These are phyloP conservation scores for Russula ochroleuca DNA, from an alignment of 768 basidiomycete genomes.

Conservation along the genomic window DNA sequence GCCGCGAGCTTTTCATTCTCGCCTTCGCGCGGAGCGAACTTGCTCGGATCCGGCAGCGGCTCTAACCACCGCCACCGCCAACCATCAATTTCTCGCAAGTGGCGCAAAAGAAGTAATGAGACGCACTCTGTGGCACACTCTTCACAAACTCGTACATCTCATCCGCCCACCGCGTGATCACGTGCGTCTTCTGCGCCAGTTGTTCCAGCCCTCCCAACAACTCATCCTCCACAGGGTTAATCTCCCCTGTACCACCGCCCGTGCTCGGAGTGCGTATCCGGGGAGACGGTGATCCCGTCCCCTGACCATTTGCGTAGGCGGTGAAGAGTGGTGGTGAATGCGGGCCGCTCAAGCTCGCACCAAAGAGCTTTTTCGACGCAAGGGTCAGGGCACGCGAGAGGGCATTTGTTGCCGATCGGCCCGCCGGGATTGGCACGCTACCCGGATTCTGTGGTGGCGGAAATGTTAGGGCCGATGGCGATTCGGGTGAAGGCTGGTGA, in stretches of 20 bases:
- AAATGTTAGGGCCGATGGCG: slow-evolving; percentile 44
- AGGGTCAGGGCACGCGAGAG: slow-evolving; percentile 74
- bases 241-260: slow-evolving; percentile 30
- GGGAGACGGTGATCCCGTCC: slow-evolving; percentile 26
- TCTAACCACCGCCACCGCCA: slow-evolving; percentile 42
- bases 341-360: slow-evolving; percentile 43
- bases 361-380: slow-evolving; percentile 79
- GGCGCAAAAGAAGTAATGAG: not conserved
- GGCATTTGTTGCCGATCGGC: slow-evolving; percentile 65
- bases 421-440: slow-evolving; percentile 57
- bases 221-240: slow-evolving; percentile 74
- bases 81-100: slow-evolving; percentile 18
- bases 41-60: slow-evolving; percentile 73
- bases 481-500: slow-evolving; percentile 32
- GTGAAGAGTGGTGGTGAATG: slow-evolving; percentile 35
- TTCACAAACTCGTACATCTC: slow-evolving; percentile 90
- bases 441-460: slow-evolving; percentile 56
- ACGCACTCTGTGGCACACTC: slow-evolving; percentile 76
- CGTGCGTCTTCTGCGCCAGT: slow-evolving; percentile 92
- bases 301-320: slow-evolving; percentile 30
- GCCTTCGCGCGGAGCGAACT: slow-evolving; percentile 65
- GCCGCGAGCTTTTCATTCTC: slow-evolving; percentile 68
- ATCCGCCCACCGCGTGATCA: slow-evolving; percentile 90
- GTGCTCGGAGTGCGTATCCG: slow-evolving; percentile 39
- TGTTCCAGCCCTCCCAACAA: slow-evolving; percentile 81